A percentile compares a stretch with the other conserved stretches of the same genome.
Conservation (phyloP, 305 asterid genomes). For the Coffea humblotiana region DNA sequence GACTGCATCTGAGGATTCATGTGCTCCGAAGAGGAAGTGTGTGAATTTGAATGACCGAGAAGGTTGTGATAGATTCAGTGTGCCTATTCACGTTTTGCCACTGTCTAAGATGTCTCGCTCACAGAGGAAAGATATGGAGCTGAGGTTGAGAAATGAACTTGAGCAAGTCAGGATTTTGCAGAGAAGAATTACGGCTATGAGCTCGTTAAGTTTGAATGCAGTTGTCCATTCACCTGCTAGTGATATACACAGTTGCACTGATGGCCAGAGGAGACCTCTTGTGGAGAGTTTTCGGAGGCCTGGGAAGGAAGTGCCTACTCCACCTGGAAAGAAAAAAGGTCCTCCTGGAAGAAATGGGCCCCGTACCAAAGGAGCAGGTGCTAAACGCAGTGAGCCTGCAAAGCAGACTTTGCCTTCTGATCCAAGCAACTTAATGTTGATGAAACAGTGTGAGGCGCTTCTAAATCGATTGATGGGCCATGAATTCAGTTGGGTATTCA, state of each 20-base stretch:
- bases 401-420: conserved; percentile 37
- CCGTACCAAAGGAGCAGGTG: conserved; percentile 49
- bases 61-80: conserved; percentile 42
- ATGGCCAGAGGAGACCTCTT: conserved; percentile 45
- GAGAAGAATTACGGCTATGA: conserved; percentile 44
- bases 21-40: conserved; percentile 45
- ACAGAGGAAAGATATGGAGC: conserved; percentile 56
- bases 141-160: conserved; percentile 57
- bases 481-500: conserved; percentile 71
- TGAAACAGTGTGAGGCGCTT: conserved; percentile 49
- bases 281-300: conserved; percentile 37
- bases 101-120: conserved; percentile 54
- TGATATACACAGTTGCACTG: conserved; percentile 39
- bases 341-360: conserved; percentile 54
- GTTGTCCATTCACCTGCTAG: conserved; percentile 30
- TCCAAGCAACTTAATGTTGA: conserved; percentile 39
- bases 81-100: conserved; percentile 51
- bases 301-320: conserved; percentile 24
- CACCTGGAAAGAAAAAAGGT: conserved; percentile 43
- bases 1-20: conserved; percentile 44
- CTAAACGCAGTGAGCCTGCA: conserved; percentile 36
- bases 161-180: conserved; percentile 60
- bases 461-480: conserved; percentile 71
- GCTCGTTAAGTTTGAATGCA: conserved; percentile 14
- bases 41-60: conserved; percentile 37